Conservation (phyloP, 2,329 filamentous ascomycete species). For the Phoma sp. region DNA sequence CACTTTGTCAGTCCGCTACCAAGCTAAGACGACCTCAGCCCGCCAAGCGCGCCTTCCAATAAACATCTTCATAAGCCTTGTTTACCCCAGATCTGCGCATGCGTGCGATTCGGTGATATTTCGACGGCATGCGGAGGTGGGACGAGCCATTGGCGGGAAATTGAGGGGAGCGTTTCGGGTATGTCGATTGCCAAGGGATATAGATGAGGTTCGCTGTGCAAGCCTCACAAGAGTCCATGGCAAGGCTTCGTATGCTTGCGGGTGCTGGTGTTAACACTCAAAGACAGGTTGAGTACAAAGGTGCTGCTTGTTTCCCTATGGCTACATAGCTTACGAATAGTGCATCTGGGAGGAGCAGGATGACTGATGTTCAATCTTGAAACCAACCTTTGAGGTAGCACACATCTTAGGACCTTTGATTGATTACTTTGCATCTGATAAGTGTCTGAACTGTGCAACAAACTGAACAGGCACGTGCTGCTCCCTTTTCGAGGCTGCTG, state of each 20-base stretch:
- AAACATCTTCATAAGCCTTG: background rate
- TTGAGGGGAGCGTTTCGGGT: background rate
- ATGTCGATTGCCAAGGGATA: background rate
- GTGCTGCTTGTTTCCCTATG: too few relatives aligned
- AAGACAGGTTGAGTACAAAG: too few relatives aligned
- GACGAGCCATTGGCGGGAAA: conserved; percentile 8
- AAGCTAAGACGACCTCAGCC: background rate
- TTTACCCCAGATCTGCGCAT: background rate
- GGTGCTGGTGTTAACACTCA: background rate
- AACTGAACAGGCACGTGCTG: too few relatives aligned
- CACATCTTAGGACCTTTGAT: too few relatives aligned
- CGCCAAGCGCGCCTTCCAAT: conserved; percentile 5
- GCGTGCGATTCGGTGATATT: background rate
- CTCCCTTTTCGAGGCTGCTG: too few relatives aligned
- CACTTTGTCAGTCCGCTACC: background rate
- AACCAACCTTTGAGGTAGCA: too few relatives aligned
- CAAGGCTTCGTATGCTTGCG: conserved; percentile 9
- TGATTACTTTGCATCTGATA: too few relatives aligned
- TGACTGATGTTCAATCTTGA: too few relatives aligned
- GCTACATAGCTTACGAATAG: too few relatives aligned
- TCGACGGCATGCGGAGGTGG: background rate
- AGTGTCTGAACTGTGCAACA: too few relatives aligned
- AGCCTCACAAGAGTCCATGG: background rate
- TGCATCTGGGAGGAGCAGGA: too few relatives aligned
- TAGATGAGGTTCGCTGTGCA: conserved; percentile 3